Evolutionary conservation across 202 grass and related monocot genomes (phyloP).

Genomic region (Dendrocalamus latiflorus): DNA sequence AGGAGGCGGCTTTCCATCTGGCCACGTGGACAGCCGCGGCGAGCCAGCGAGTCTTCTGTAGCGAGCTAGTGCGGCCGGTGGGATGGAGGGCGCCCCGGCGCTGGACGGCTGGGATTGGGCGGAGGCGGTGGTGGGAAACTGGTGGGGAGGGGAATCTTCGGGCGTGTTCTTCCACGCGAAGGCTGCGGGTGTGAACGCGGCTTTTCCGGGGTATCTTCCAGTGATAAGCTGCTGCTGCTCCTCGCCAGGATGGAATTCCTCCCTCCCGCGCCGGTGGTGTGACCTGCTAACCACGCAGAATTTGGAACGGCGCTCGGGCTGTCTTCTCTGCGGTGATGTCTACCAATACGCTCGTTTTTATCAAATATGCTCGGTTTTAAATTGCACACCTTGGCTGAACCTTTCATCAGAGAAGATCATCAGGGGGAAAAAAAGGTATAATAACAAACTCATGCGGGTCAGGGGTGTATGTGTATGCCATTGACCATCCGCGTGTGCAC

Average conservation of each 20-base stretch:
- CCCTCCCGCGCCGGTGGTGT: neutral
- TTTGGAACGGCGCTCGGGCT: neutral
- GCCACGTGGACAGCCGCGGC: slow-evolving; percentile 23
- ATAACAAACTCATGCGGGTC: no score
- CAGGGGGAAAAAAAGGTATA: no score
- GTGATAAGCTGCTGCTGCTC: neutral
- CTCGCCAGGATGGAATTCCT: neutral
- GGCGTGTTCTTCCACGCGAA: slow-evolving; percentile 4
- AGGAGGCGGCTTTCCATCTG: neutral
- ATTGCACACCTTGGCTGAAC: neutral
- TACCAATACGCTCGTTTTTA: neutral
- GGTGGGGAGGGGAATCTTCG: slow-evolving; percentile 17
- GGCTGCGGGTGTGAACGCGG: slow-evolving; percentile 29
- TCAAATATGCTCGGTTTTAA: neutral
- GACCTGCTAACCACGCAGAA: neutral
- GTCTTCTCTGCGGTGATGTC: neutral
- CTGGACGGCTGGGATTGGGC: slow-evolving; percentile 21
- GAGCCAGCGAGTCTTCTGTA: neutral
- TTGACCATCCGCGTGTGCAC: no score
- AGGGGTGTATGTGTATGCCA: no score
- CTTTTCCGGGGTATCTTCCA: slow-evolving; percentile 30
- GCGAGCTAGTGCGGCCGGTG: neutral
- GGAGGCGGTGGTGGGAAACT: neutral
- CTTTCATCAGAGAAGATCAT: neutral
- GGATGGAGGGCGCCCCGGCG: neutral